Base-by-base conservation (phyloP, 345 rosid species). In the Murraya koenigii region DNA sequence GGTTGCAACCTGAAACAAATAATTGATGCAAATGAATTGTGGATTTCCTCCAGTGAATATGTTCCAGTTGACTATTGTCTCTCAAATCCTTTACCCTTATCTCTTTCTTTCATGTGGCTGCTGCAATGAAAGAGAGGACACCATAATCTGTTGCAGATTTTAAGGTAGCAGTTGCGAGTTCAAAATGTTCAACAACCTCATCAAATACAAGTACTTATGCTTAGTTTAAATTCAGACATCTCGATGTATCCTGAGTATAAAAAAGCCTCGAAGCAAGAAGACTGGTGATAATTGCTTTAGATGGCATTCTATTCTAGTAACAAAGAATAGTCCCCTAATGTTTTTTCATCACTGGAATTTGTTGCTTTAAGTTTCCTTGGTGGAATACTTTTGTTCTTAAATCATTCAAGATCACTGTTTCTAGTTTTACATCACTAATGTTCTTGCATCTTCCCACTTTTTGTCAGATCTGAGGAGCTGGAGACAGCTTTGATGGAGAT, bases 401-500 rank as follows among this genome's bases (percentile, higher is more conserved):
- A 61, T 47, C 22, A 63, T 64, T 64, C 20, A 8, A 5, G 54
- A 71, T 41, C 76, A 68, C 65, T 74, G 38, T 77, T 77, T 76
- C 54, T 65, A 28, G 33, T 14, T 32, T 41, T 58, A 11, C n/a
- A 20, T 17, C 20, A 54, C 38, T 82, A 64, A 76, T 35, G 49
- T 66, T 78, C 30, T 66, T 35, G 52, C 52, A 44, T 28, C 52
- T 54, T 76, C 39, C 71, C n/a, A 20, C 84, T 71, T 38, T 76
- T 79, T 69, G 76, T 74, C 81, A 97, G 99, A 86, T 95, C 98
- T 76, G 99, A 97, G 86, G 99, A 97, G 87, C 87, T 97, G 87
- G 99, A 97, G 90, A 94, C 98, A 19, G 99, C 98, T 79, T 85
- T 97, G 84, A 94, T 97, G 99, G 99, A 97, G 88, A 97, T 97